Evolutionary conservation across 2,329 filamentous ascomycete genomes (phyloP).

Genomic region (Colletotrichum sp.): DNA sequence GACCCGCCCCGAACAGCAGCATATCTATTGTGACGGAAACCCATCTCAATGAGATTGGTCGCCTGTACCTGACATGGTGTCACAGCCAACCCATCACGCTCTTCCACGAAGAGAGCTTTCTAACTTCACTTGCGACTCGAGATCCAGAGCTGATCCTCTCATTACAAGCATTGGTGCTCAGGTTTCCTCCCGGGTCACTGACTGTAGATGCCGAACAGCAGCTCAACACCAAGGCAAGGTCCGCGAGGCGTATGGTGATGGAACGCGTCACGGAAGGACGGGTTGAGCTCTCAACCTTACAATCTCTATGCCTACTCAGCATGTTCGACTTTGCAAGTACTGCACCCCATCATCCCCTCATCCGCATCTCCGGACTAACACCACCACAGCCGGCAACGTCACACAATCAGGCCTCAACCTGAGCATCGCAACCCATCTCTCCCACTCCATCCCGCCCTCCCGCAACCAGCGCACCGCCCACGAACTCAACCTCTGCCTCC

Average conservation of each 20-base stretch:
- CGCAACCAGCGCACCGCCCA: constrained; percentile 23
- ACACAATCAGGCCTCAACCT: constrained; percentile 27
- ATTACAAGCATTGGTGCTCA: constrained; percentile 43
- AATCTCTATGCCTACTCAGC: constrained; percentile 41
- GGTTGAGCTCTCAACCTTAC: constrained; percentile 42
- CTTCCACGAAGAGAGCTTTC: constrained; percentile 45
- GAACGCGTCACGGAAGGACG: constrained; percentile 37
- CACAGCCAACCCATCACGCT: constrained; percentile 55
- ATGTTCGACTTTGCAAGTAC: constrained; percentile 41
- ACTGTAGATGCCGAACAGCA: not conserved
- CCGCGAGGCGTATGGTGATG: constrained; percentile 30
- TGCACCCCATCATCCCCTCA: accelerated
- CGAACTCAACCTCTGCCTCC: constrained; percentile 37
- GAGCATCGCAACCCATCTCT: constrained; percentile 26
- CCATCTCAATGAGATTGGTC: not conserved
- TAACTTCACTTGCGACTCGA: constrained; percentile 41
- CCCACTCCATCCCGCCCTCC: constrained; percentile 22
- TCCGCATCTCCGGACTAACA: not conserved
- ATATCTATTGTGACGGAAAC: not conserved
- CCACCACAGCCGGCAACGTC: constrained; percentile 25
- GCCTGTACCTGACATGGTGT: constrained; percentile 48
- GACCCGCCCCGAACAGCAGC: not conserved
- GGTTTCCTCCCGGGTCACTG: constrained; percentile 37
- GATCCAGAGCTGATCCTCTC: constrained; percentile 38
- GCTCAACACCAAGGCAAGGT: not conserved